Conservation (phyloP, 2,329 filamentous ascomycete genomes). For the Amauroascus niger region DNA sequence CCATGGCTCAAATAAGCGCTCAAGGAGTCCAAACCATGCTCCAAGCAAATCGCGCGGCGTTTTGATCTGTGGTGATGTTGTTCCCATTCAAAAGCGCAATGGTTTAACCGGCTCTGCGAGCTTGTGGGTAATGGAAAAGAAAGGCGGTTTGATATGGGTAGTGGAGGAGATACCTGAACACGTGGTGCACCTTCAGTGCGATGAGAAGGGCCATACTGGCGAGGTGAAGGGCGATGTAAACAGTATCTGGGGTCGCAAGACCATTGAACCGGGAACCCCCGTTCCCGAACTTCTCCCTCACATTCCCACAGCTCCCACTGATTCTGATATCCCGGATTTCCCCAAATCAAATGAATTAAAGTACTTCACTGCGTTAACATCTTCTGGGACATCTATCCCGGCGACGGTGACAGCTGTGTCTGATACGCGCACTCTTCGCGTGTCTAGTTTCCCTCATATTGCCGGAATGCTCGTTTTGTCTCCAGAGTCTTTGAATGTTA, state of each 20-base stretch:
- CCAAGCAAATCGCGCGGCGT: constrained; percentile 76
- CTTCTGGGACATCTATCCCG: constrained; percentile 64
- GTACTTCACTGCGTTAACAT: constrained; percentile 77
- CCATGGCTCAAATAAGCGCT: background rate
- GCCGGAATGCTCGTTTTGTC: constrained; percentile 90
- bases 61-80: constrained; percentile 90
- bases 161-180: constrained; percentile 96
- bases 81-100: constrained; percentile 93
- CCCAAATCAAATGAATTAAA: constrained; percentile 60
- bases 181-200: constrained; percentile 64
- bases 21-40: constrained; percentile 53
- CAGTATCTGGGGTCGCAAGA: constrained; percentile 72
- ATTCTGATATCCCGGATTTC: constrained; percentile 63
- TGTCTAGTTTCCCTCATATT: constrained; percentile 95
- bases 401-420: constrained; percentile 67
- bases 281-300: constrained; percentile 70
- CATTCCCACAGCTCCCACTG: constrained; percentile 61
- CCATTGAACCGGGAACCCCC: constrained; percentile 58
- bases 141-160: constrained; percentile 90
- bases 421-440: constrained; percentile 60
- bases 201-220: constrained; percentile 65
- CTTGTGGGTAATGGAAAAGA: constrained; percentile 97
- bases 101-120: constrained; percentile 85
- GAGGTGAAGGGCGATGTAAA: constrained; percentile 65
- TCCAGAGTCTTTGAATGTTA: constrained; percentile 66